Evolutionary conservation across 805 yeast species (phyloP).

Genomic region (Vanderwaltozyma polyspora): DNA sequence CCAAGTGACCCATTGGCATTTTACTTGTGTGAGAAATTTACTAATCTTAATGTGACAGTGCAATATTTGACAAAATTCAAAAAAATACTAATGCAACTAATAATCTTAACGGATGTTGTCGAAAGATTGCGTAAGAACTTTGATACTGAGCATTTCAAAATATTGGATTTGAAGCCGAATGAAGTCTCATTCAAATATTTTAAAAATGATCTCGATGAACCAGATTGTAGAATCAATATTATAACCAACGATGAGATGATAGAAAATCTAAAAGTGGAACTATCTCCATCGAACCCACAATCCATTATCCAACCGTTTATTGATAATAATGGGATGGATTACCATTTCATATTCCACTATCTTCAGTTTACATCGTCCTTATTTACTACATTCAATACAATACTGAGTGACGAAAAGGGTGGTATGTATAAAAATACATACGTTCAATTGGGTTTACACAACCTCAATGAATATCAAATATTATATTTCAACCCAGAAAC

Average conservation of each 20-base stretch:
- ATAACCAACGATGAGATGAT: constrained; percentile 20
- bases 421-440: constrained; percentile 8
- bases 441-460: constrained; percentile 20
- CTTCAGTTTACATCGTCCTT: constrained; percentile 26
- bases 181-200: constrained; percentile 28
- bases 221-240: constrained; percentile 26
- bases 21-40: constrained; percentile 19
- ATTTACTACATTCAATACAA: constrained; percentile 14
- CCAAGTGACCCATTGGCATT: constrained; percentile 20
- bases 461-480: constrained; percentile 23
- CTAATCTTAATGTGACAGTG: constrained; percentile 18
- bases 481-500: constrained; percentile 18
- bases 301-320: constrained; percentile 25
- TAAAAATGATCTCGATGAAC: constrained; percentile 12
- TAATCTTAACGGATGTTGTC: constrained; percentile 25
- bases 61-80: constrained; percentile 20
- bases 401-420: constrained; percentile 7
- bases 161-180: constrained; percentile 23
- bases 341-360: constrained; percentile 27
- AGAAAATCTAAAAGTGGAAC: constrained; percentile 20
- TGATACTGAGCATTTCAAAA: constrained; percentile 23
- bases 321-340: constrained; percentile 19
- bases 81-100: constrained; percentile 25
- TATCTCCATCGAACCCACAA: constrained; percentile 26
- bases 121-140: constrained; percentile 26